Evolutionary conservation across 75 land plant genomes (phyloP).

Genomic region (Ceratopteris richardii): DNA sequence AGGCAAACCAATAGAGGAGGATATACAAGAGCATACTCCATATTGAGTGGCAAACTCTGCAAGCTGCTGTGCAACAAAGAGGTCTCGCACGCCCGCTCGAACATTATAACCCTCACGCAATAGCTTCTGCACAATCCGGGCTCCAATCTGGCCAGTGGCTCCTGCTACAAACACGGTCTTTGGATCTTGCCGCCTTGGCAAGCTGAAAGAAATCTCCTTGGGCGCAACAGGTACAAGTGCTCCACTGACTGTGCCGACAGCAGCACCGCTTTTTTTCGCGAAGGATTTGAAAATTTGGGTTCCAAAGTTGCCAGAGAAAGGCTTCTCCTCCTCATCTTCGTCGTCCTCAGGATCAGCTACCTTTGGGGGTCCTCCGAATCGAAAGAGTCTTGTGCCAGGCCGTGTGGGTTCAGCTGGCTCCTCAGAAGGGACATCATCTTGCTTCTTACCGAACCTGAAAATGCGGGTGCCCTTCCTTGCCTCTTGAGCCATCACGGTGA

Average conservation of each 20-base stretch:
- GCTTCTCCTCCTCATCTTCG: slow-evolving; percentile 8
- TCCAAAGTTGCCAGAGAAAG: slow-evolving; percentile 9
- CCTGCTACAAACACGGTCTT: slow-evolving; percentile 93
- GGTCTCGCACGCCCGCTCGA: slow-evolving; percentile 87
- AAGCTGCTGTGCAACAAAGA: slow-evolving; percentile 73
- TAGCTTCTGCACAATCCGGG: slow-evolving; percentile 63
- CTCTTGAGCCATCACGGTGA: slow-evolving; percentile 3
- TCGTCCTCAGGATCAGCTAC: neutral
- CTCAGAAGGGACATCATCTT: slow-evolving; percentile 1
- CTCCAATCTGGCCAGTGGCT: slow-evolving; percentile 81
- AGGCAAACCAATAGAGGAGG: no score
- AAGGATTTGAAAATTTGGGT: slow-evolving; percentile 6
- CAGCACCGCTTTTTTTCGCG: neutral
- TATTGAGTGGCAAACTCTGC: slow-evolving; percentile 80
- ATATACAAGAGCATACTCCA: slow-evolving; percentile 40
- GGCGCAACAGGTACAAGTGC: slow-evolving; percentile 3
- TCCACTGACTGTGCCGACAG: slow-evolving; percentile 8
- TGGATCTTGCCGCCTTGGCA: slow-evolving; percentile 52
- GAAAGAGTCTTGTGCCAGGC: slow-evolving; percentile 18
- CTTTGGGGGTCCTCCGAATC: slow-evolving; percentile 8
- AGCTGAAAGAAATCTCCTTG: slow-evolving; percentile 19
- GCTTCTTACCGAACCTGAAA: slow-evolving; percentile 11
- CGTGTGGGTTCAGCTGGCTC: slow-evolving; percentile 4
- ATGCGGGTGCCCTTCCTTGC: slow-evolving; percentile 14
- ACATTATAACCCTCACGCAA: slow-evolving; percentile 69